Conservation (phyloP, 192 early-diverging fungal genomes). For the Jimgerdemannia flammicorona region DNA sequence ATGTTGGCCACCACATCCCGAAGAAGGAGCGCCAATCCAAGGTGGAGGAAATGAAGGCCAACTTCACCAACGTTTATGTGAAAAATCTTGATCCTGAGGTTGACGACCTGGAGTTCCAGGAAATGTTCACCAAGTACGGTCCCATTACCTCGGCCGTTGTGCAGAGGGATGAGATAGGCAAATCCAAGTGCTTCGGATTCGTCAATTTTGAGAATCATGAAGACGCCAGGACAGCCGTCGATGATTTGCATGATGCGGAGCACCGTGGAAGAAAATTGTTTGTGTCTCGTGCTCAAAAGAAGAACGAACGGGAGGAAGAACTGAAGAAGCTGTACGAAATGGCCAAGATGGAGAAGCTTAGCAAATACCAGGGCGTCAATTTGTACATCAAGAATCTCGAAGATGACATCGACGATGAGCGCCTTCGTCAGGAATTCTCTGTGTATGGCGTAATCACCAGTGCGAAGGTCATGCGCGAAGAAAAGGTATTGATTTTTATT, state of each 20-base stretch:
- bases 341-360: constrained; percentile 90
- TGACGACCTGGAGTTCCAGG: constrained; percentile 70
- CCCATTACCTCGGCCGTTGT: constrained; percentile 80
- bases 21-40: constrained; percentile 90
- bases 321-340: constrained; percentile 94
- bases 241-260: constrained; percentile 92
- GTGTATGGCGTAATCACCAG: constrained; percentile 95
- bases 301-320: constrained; percentile 95
- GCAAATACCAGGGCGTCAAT: constrained; percentile 99
- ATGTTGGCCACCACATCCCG: constrained; percentile 89
- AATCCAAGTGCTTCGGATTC: constrained; percentile 94
- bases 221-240: constrained; percentile 81
- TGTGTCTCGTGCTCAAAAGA: constrained; percentile 98
- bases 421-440: constrained; percentile 93
- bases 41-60: constrained; percentile 81
- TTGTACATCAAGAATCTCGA: constrained; percentile 99
- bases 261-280: constrained; percentile 88
- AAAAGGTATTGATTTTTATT: constrained; percentile 44
- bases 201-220: constrained; percentile 96
- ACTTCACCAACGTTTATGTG: constrained; percentile 98
- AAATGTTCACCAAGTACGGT: constrained; percentile 79
- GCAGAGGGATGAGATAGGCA: constrained; percentile 72
- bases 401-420: constrained; percentile 94
- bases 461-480: constrained; percentile 97
- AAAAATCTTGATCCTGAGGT: constrained; percentile 90